Evolutionary conservation across 495 filamentous ascomycete species (phyloP).

Genomic region (Penicillium herquei): DNA sequence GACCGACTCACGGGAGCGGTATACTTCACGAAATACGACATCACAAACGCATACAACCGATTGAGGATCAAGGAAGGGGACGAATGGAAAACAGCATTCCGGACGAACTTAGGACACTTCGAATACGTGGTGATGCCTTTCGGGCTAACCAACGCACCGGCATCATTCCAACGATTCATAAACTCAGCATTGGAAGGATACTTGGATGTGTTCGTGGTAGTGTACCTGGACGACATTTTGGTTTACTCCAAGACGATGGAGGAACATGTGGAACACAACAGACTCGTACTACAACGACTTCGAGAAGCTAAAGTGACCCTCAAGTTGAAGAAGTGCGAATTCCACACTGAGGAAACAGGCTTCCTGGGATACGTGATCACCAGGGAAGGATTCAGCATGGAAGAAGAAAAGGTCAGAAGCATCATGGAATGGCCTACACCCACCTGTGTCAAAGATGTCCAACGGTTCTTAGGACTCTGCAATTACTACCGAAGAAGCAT

Average conservation of each 20-base stretch:
- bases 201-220: slow-evolving; percentile 2
- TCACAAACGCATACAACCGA: slow-evolving; percentile 38
- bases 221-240: slow-evolving; percentile 3
- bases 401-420: slow-evolving; percentile 10
- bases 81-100: neutral
- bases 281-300: neutral
- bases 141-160: neutral
- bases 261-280: neutral
- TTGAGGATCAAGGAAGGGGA: slow-evolving; percentile 20
- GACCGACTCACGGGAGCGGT: slow-evolving; percentile 23
- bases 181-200: neutral
- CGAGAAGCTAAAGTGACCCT: neutral
- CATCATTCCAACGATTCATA: slow-evolving; percentile 5
- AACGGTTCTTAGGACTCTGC: slow-evolving; percentile 11
- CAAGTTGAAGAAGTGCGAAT: slow-evolving; percentile 1
- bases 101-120: neutral
- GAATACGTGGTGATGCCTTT: slow-evolving; percentile 10
- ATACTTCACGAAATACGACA: slow-evolving; percentile 48
- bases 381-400: slow-evolving; percentile 6
- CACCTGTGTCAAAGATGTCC: slow-evolving; percentile 7
- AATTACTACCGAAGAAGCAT: slow-evolving; percentile 19
- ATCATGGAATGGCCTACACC: slow-evolving; percentile 8
- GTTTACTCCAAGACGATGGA: neutral
- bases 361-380: slow-evolving; percentile 15
- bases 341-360: slow-evolving; percentile 4